Base-by-base conservation (phyloP, 495 filamentous ascomycete species). In the Cercophora samala region DNA sequence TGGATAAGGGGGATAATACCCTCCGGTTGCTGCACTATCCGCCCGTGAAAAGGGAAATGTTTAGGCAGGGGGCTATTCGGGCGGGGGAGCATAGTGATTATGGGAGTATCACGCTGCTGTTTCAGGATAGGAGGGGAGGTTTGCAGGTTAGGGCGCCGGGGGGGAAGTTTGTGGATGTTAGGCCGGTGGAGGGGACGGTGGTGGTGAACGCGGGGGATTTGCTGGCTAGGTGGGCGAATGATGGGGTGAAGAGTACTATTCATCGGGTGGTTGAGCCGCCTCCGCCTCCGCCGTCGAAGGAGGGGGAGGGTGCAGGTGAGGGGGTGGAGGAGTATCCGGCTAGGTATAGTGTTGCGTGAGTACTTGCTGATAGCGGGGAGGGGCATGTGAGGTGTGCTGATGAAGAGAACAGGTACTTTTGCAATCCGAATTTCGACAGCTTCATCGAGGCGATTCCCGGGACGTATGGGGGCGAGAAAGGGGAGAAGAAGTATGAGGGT, bases 151-250 rank as follows among this genome's bases (percentile, higher is more conserved):
- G 87, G 72, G 89, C 86, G 51, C 91, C 92, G 0, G 86, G 85
- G 29, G 91, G 91, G 0, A 87, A 82, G 0, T 98, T 93, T 74
- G 86, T 97, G 19, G 87, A 96, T 72, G 94, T 91, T 19, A 90
- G 84, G 29, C 94, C 94, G 0, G 92, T 96, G 63, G 81, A 87
- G 29, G 90, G 87, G 61, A 93, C 93, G 3, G 89, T 95, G 63
- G 92, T 98, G 5, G 85, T 98, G 32, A 97, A 98, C 75, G 93
- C 93, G 1, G 94, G 93, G 1, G 94, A 98, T 78, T 68, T 97
- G 70, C 78, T 98, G 55, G 89, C 92, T 3, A 80, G 93, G 32
- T 98, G 94, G 94, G 91, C 88, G 53, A 98, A 97, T 73, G 92
- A 93, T 71, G 87, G 85, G 5, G 94, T 98, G 74, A 90, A 89